Evolutionary conservation across 75 land plant genomes (phyloP).

Genomic region (Sequoiadendron giganteum): DNA sequence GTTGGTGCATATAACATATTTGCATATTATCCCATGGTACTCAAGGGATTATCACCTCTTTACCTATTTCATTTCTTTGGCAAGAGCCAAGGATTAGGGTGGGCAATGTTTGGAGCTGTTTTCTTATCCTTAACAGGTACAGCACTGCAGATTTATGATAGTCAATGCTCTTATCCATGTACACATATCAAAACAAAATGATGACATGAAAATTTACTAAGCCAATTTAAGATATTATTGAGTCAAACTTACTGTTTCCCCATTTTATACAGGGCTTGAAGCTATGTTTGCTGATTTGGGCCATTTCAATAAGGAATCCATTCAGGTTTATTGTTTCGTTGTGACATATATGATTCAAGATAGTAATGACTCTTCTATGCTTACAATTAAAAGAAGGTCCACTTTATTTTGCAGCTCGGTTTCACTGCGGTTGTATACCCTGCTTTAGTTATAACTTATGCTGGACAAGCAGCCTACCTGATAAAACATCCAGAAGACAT

Average conservation of each 20-base stretch:
- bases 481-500: constrained; percentile 46
- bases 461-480: constrained; percentile 79
- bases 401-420: constrained; percentile 46
- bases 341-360: neutral
- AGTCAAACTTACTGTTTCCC: neutral
- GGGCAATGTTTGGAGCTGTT: constrained; percentile 68
- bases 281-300: constrained; percentile 90
- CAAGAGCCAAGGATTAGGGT: constrained; percentile 55
- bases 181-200: neutral
- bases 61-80: constrained; percentile 55
- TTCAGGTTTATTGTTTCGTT: constrained; percentile 44
- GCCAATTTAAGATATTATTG: neutral
- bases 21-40: constrained; percentile 46
- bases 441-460: constrained; percentile 59
- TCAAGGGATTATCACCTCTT: constrained; percentile 66
- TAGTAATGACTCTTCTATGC: neutral
- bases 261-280: constrained; percentile 51
- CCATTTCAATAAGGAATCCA: constrained; percentile 64
- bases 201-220: neutral
- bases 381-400: neutral
- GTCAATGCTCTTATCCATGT: neutral
- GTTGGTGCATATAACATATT: constrained; percentile 64
- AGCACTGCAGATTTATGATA: neutral
- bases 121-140: constrained; percentile 82
- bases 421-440: constrained; percentile 61